phyloP scores from a whole-genome alignment of 257 asterid species.

The Solanum gandarillasii region DNA sequence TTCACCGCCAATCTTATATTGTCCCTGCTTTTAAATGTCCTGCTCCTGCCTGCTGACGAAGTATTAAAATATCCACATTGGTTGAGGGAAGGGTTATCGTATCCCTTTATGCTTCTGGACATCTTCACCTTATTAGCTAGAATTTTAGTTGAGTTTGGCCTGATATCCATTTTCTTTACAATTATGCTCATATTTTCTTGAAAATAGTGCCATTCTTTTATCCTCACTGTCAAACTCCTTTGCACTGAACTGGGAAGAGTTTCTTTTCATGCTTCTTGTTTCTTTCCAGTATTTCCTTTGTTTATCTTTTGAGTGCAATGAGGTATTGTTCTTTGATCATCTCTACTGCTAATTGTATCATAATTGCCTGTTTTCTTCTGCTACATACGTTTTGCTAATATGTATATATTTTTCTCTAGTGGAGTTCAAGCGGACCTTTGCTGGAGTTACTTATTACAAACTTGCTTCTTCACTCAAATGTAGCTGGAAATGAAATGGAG shows the following conservation, averaged over 20 bases:
- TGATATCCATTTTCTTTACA: background rate
- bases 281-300: background rate
- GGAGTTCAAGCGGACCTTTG: slow-evolving; percentile 80
- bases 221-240: background rate
- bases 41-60: background rate
- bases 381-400: background rate
- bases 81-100: background rate
- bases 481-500: slow-evolving; percentile 39
- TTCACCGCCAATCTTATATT: background rate
- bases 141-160: background rate
- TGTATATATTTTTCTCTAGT: slow-evolving; percentile 20
- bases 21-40: background rate
- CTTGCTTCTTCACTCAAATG: slow-evolving; percentile 23
- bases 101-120: background rate
- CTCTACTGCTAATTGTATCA: background rate
- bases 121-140: background rate
- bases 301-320: background rate
- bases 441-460: slow-evolving; percentile 57
- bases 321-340: background rate
- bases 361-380: background rate
- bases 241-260: background rate
- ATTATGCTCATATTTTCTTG: background rate
- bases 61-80: background rate
- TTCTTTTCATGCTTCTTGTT: background rate
- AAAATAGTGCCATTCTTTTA: background rate